Conservation (phyloP, 352 stramenopile species). For the Hyaloperonospora brassicae region DNA sequence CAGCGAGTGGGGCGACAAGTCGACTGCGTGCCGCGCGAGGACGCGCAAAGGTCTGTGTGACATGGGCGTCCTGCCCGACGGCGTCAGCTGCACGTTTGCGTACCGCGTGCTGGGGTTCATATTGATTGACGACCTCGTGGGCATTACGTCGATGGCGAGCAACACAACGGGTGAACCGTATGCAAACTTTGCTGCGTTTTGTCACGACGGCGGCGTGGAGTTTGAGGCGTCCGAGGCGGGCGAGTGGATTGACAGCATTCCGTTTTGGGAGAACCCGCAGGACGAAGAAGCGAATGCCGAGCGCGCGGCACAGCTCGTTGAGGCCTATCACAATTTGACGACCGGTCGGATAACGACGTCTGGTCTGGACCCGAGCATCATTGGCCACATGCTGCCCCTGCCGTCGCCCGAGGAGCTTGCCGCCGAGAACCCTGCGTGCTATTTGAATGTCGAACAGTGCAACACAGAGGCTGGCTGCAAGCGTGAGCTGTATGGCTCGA, state of each 20-base stretch:
- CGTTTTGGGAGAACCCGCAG: conserved; percentile 64
- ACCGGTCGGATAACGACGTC: conserved; percentile 31
- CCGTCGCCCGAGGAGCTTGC: conserved; percentile 39
- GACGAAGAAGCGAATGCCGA: conserved; percentile 44
- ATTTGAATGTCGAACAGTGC: conserved; percentile 54
- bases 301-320: conserved; percentile 41
- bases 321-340: conserved; percentile 48
- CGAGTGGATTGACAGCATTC: conserved; percentile 46
- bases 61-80: conserved; percentile 46
- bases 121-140: conserved; percentile 65
- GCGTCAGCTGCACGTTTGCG: conserved; percentile 46
- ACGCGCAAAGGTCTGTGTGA: conserved; percentile 49
- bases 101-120: conserved; percentile 63
- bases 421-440: conserved; percentile 56
- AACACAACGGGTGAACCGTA: conserved; percentile 43
- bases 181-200: conserved; percentile 59
- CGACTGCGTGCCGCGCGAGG: conserved; percentile 32
- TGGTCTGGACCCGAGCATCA: conserved; percentile 23
- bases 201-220: conserved; percentile 47
- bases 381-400: conserved; percentile 45
- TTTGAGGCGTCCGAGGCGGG: conserved; percentile 37
- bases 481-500: conserved; percentile 51
- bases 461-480: conserved; percentile 45
- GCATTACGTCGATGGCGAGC: conserved; percentile 58
- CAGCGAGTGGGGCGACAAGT: conserved; percentile 42